phyloP scores from a whole-genome alignment of 441 rosid genomes.

The Viola pubescens region DNA sequence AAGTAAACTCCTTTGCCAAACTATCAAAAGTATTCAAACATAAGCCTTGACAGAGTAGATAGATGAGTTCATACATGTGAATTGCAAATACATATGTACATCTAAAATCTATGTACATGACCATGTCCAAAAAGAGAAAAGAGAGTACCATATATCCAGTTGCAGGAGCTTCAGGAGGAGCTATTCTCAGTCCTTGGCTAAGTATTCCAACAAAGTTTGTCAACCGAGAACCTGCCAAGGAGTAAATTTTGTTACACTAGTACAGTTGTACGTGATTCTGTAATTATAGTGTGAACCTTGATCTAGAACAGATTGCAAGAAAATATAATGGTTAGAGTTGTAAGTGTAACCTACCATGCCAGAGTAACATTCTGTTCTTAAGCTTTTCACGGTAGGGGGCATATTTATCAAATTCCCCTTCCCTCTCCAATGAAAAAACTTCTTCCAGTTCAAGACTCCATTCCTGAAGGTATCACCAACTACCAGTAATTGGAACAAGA shows the following conservation, averaged over 20 bases:
- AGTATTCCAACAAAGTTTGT: slow-evolving; percentile 96
- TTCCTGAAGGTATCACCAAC: slow-evolving; percentile 42
- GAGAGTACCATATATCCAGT: slow-evolving; percentile 92
- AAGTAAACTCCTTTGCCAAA: slow-evolving; percentile 96
- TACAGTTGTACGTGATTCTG: not conserved
- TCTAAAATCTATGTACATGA: not conserved
- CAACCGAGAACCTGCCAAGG: slow-evolving; percentile 77
- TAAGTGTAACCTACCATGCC: slow-evolving; percentile 87
- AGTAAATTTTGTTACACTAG: slow-evolving; percentile 8
- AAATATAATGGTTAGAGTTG: not conserved
- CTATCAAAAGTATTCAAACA: slow-evolving; percentile 29
- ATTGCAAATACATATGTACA: not conserved
- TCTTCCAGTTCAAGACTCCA: slow-evolving; percentile 96
- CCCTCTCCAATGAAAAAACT: slow-evolving; percentile 84
- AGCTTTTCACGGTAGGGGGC: slow-evolving; percentile 57
- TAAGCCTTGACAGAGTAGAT: slow-evolving; percentile 13
- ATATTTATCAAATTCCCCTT: slow-evolving; percentile 82
- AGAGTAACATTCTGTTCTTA: slow-evolving; percentile 83
- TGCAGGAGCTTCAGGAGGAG: slow-evolving; percentile 98
- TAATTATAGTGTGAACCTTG: not conserved
- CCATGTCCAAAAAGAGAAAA: slow-evolving; percentile 7
- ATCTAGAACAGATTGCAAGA: slow-evolving; percentile 1
- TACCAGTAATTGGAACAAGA: slow-evolving; percentile 7
- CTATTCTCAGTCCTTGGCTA: slow-evolving; percentile 96
- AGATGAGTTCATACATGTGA: not conserved